Evolutionary conservation across 2,329 filamentous ascomycete species (phyloP).

Genomic region (Penicillium concentricum): DNA sequence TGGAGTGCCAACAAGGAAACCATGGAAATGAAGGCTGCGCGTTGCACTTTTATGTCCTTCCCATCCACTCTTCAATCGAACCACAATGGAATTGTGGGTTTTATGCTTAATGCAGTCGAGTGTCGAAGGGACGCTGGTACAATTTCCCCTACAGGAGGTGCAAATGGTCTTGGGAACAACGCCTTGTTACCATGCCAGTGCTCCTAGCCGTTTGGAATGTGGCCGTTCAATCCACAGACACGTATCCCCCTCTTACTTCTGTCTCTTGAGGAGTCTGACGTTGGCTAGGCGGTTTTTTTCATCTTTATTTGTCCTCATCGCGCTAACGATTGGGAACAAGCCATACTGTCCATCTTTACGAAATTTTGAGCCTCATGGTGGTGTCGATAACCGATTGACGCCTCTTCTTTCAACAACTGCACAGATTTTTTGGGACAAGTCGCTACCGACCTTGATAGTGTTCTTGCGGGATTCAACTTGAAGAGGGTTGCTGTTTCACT

Average conservation of each 20-base stretch:
- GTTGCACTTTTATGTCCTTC: slow-evolving; percentile 13
- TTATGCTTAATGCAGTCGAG: slow-evolving; percentile 11
- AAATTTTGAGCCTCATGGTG: neutral
- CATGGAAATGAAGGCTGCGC: slow-evolving; percentile 17
- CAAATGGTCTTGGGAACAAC: slow-evolving; percentile 16
- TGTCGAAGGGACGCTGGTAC: neutral
- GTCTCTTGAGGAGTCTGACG: neutral
- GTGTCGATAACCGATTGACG: too few relatives aligned
- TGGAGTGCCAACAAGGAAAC: slow-evolving; percentile 11
- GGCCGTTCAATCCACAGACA: slow-evolving; percentile 7
- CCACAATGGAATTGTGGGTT: neutral
- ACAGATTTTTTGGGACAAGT: neutral
- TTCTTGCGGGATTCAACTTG: neutral
- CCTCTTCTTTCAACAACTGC: neutral
- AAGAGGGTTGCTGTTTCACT: neutral
- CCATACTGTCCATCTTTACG: neutral
- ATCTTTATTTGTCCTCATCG: neutral
- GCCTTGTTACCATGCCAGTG: slow-evolving; percentile 29
- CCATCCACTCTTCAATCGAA: neutral
- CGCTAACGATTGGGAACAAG: neutral
- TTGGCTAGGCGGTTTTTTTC: neutral
- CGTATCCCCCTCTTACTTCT: slow-evolving; percentile 1
- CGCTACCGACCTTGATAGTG: neutral
- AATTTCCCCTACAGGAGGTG: slow-evolving; percentile 5
- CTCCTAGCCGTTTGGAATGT: slow-evolving; percentile 23